phyloP scores from a whole-genome alignment of 495 filamentous ascomycete species.

The Aspergillus coremiiformis region DNA sequence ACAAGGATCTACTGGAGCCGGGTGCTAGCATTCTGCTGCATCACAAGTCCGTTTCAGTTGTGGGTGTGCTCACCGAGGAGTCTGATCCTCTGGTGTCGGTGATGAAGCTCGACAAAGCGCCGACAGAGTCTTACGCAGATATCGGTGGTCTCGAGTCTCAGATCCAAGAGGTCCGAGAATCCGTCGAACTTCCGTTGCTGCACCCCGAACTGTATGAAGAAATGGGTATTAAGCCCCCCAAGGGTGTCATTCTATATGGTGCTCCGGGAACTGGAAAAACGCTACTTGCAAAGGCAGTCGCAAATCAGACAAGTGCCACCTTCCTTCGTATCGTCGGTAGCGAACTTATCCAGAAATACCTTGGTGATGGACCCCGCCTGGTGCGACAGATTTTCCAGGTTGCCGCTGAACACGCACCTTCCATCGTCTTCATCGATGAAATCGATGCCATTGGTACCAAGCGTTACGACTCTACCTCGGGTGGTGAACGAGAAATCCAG shows the following conservation, averaged over 20 bases:
- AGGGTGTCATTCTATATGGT: slow-evolving; percentile 99
- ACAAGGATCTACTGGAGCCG: slow-evolving; percentile 96
- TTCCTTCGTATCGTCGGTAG: slow-evolving; percentile 97
- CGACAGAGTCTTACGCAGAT: slow-evolving; percentile 96
- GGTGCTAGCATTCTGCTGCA: slow-evolving; percentile 93
- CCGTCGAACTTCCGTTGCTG: slow-evolving; percentile 89
- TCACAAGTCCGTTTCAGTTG: slow-evolving; percentile 96
- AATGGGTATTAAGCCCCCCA: slow-evolving; percentile 99
- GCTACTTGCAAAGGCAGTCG: slow-evolving; percentile 92
- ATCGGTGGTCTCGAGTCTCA: slow-evolving; percentile 93
- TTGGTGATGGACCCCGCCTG: slow-evolving; percentile 90
- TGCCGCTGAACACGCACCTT: slow-evolving; percentile 90
- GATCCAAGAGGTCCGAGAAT: slow-evolving; percentile 96
- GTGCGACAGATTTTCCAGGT: slow-evolving; percentile 98
- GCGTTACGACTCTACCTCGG: slow-evolving; percentile 94
- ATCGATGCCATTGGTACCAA: slow-evolving; percentile 99
- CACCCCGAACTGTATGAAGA: slow-evolving; percentile 98
- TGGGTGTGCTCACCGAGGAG: slow-evolving; percentile 95
- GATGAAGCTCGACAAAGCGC: slow-evolving; percentile 99
- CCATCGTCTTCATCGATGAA: slow-evolving; percentile 99
- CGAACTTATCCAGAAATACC: slow-evolving; percentile 98
- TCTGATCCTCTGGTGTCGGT: slow-evolving; percentile 93
- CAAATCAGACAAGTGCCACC: slow-evolving; percentile 96
- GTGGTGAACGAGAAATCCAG: slow-evolving; percentile 95
- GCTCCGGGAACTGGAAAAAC: slow-evolving; percentile 97